Percentiles rank a stretch among this genome's conserved stretches.
Conservation (phyloP, 768 basidiomycete genomes). For the Tricholoma bakamatsutake region DNA sequence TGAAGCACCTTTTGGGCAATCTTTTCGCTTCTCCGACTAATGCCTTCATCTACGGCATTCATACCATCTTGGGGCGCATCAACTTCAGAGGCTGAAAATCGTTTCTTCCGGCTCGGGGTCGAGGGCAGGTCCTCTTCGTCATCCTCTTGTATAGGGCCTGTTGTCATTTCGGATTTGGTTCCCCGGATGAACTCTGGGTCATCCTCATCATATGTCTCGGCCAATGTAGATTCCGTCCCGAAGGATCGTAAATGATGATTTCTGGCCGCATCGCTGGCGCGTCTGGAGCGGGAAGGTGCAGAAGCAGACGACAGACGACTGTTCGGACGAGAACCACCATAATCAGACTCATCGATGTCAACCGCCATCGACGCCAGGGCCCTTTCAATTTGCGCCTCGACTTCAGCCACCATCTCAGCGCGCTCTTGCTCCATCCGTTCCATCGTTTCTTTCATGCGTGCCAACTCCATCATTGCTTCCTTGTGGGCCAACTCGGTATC, state of each 20-base stretch:
- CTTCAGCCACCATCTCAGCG: slow-evolving; percentile 87
- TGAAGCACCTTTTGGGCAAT: slow-evolving; percentile 84
- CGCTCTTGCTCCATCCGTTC: slow-evolving; percentile 85
- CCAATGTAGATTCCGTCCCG: slow-evolving; percentile 75
- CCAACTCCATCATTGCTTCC: slow-evolving; percentile 75
- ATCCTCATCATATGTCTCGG: slow-evolving; percentile 53
- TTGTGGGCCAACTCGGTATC: slow-evolving; percentile 81
- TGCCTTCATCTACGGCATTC: slow-evolving; percentile 82
- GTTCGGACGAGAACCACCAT: slow-evolving; percentile 59
- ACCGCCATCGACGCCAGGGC: slow-evolving; percentile 83
- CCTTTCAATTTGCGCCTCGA: slow-evolving; percentile 86
- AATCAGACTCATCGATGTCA: slow-evolving; percentile 73
- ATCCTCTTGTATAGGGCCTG: slow-evolving; percentile 50
- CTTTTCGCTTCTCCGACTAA: slow-evolving; percentile 78
- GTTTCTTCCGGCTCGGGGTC: slow-evolving; percentile 55
- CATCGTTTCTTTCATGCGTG: slow-evolving; percentile 80
- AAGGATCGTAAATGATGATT: slow-evolving; percentile 58
- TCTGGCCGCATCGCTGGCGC: slow-evolving; percentile 54
- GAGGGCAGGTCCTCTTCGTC: slow-evolving; percentile 44
- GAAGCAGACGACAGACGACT: slow-evolving; percentile 63
- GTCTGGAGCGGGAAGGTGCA: slow-evolving; percentile 45
- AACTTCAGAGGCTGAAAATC: slow-evolving; percentile 68
- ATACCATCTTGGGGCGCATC: slow-evolving; percentile 71
- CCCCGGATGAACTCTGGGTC: slow-evolving; percentile 28
- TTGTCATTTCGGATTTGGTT: slow-evolving; percentile 37